Evolutionary conservation across 2,329 filamentous ascomycete genomes (phyloP).

Genomic region (Biscogniauxia sp.): DNA sequence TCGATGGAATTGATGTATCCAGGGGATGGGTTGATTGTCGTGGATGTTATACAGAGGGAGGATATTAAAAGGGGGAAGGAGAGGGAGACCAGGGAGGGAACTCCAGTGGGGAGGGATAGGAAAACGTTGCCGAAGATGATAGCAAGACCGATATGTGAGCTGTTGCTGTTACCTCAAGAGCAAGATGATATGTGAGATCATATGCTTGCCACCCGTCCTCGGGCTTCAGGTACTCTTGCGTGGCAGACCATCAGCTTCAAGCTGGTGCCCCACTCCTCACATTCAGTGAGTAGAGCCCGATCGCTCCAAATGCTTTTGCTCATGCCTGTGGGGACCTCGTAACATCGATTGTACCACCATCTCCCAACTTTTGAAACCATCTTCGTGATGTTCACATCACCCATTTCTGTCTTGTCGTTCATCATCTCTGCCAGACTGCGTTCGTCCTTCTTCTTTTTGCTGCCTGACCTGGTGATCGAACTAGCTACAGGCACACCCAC

Average conservation of each 20-base stretch:
- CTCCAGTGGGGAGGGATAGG: slow-evolving; percentile 5
- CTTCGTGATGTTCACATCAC: slow-evolving; percentile 83
- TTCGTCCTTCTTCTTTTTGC: slow-evolving; percentile 43
- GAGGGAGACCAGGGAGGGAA: neutral
- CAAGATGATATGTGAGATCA: slow-evolving; percentile 40
- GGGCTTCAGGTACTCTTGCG: slow-evolving; percentile 71
- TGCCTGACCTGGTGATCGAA: slow-evolving; percentile 35
- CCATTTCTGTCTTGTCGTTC: slow-evolving; percentile 64
- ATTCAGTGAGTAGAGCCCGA: slow-evolving; percentile 72
- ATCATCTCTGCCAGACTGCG: slow-evolving; percentile 69
- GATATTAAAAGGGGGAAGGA: neutral
- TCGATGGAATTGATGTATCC: slow-evolving; percentile 1
- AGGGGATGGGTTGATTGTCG: neutral
- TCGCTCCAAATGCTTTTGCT: slow-evolving; percentile 75
- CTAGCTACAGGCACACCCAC: slow-evolving; percentile 74
- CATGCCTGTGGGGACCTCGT: slow-evolving; percentile 65
- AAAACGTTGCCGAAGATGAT: neutral
- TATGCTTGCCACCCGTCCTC: slow-evolving; percentile 46
- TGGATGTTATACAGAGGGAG: slow-evolving; percentile 2
- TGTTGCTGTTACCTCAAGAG: neutral
- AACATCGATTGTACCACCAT: slow-evolving; percentile 96
- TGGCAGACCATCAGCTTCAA: slow-evolving; percentile 91
- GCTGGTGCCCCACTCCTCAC: slow-evolving; percentile 80
- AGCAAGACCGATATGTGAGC: neutral
- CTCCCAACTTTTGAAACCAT: slow-evolving; percentile 89